phyloP scores from a whole-genome alignment of 495 filamentous ascomycete species.

The Immersiella caudata region DNA sequence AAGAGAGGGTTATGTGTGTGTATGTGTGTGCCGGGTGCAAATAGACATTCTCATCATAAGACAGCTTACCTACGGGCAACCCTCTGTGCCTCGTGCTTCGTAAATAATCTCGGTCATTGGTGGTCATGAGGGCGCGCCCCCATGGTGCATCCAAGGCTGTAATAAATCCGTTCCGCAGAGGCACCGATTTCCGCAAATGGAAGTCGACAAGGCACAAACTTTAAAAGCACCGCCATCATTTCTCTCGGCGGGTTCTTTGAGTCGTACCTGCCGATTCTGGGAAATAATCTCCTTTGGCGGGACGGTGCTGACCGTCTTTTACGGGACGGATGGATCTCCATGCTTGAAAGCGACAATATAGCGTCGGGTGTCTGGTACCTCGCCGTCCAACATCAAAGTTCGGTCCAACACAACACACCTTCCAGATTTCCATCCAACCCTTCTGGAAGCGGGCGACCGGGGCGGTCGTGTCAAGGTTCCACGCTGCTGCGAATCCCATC shows the following conservation, averaged over 20 bases:
- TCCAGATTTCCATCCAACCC: conserved; percentile 1
- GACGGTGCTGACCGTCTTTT: neutral
- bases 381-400: neutral
- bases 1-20: too few relatives aligned
- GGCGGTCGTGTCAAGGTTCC: neutral
- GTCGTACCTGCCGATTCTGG: conserved; percentile 15
- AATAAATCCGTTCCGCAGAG: neutral
- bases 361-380: too few relatives aligned
- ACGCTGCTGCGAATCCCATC: neutral
- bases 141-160: neutral
- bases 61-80: too few relatives aligned
- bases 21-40: too few relatives aligned
- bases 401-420: neutral
- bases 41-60: too few relatives aligned
- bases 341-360: neutral
- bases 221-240: neutral
- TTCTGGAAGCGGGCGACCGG: conserved; percentile 9
- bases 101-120: neutral
- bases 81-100: neutral
- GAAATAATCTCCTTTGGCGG: conserved; percentile 14
- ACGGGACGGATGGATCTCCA: neutral
- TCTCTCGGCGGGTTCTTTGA: neutral
- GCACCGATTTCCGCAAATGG: neutral
- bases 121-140: neutral
- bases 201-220: neutral